Base-by-base conservation (phyloP, 2,329 filamentous ascomycete genomes). In the Epicoccum nigrum region DNA sequence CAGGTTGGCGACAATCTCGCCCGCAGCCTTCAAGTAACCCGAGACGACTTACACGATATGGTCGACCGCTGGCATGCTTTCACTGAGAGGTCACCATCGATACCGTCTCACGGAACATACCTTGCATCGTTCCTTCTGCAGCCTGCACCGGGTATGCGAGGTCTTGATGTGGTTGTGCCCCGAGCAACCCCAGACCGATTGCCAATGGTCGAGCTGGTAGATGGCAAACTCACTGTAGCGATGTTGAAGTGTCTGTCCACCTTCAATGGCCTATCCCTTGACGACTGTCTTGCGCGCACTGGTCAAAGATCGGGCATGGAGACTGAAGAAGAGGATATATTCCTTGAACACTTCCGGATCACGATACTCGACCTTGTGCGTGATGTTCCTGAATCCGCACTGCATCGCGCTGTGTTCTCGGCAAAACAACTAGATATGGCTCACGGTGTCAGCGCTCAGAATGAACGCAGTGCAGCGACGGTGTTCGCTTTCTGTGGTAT, bases 1-100 rank as follows among this genome's bases (percentile, higher is more conserved):
- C 68, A 91, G 54, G 86, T 96, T 21, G 81, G 84, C 11, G 80
- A 83, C 15, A 83, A 84, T 33, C 84, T 96, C 56, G 83, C 87
- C 17, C 80, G 84, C 19, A 87, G 84, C 56, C 87, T 96, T 80
- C 89, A 93, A 64, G 86, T 95, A 48, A 81, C 86, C 38, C 78
- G 80, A 2, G 73, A 77, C 1, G 82, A 84, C n/a, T 76, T 96
- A 3, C 79, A 82, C 35, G 69, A 73, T 5, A 84, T 86, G 48
- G 76, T 96, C 11, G 75, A 77, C 8, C 79, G 81, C 21, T 89
- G 96, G 81, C 81, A 83, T 13, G 85, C 93, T 1, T 71, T 61
- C 38, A 69, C 60, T 21, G 46, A 60, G 9, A 54, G 68, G 37
- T 52, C 62, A 30, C 19, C 58, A 2, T 56, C 78, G 75, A 15